Conservation (phyloP, 2,329 filamentous ascomycete genomes). For the Epicoccum sorghinum region DNA sequence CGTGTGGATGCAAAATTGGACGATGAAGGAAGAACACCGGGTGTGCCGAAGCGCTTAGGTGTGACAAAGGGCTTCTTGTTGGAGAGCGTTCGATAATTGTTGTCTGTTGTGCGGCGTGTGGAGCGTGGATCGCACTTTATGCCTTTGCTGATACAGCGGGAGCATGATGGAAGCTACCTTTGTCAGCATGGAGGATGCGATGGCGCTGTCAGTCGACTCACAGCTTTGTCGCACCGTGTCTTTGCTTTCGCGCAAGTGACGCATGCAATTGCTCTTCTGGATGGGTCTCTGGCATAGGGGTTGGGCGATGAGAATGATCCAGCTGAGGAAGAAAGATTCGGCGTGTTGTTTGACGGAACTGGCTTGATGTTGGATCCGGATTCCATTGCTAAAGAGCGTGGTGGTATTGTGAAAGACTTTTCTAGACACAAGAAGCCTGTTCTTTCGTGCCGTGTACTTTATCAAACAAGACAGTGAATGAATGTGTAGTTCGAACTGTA, state of each 20-base stretch:
- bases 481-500: conserved; percentile 5
- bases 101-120: conserved; percentile 46
- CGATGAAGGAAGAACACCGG: conserved; percentile 27
- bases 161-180: conserved; percentile 43
- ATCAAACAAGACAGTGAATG: not conserved
- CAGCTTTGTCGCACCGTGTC: conserved; percentile 47
- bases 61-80: conserved; percentile 34
- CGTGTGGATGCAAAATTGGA: conserved; percentile 28
- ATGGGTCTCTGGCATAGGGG: conserved; percentile 40
- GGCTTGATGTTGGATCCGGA: conserved; percentile 19
- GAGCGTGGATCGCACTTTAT: conserved; percentile 45
- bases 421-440: not conserved
- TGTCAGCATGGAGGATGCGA: not conserved
- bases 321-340: conserved; percentile 14
- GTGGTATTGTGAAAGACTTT: not conserved
- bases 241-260: conserved; percentile 49
- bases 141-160: conserved; percentile 44
- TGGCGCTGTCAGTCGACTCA: conserved; percentile 15
- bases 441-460: not conserved
- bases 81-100: conserved; percentile 35
- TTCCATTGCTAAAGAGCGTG: conserved; percentile 25
- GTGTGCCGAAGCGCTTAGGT: conserved; percentile 33
- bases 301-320: conserved; percentile 14
- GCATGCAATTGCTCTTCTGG: conserved; percentile 47
- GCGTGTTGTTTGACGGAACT: conserved; percentile 18